phyloP scores from a whole-genome alignment of 495 filamentous ascomycete species.

The Aspergillus haitiensis region DNA sequence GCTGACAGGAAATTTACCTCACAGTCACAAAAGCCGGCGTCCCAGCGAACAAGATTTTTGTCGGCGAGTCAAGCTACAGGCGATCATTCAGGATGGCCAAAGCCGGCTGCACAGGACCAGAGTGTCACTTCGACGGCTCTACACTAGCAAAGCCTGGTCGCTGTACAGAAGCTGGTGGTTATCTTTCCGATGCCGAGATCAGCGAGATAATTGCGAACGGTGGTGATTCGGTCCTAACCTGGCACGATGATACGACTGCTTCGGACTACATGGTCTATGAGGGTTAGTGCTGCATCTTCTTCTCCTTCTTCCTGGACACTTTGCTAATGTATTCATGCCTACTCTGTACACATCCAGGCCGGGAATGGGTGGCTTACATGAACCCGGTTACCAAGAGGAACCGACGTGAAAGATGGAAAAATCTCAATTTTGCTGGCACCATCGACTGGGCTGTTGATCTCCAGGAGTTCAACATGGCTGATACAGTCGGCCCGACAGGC shows the following conservation, averaged over 20 bases:
- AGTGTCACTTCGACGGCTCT: constrained; percentile 9
- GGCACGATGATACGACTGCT: not conserved
- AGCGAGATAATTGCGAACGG: constrained; percentile 1
- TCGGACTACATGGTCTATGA: not conserved
- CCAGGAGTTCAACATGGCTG: constrained; percentile 3
- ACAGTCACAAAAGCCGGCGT: constrained; percentile 55
- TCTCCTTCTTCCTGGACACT: not conserved
- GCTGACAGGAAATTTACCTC: no score
- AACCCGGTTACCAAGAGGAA: constrained; percentile 23
- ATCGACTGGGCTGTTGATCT: constrained; percentile 45
- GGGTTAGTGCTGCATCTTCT: no score
- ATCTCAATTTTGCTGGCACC: constrained; percentile 31
- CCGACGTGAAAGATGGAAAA: constrained; percentile 22
- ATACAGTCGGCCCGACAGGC: no score
- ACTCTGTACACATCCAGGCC: constrained; percentile 41
- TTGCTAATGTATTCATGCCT: constrained; percentile 10
- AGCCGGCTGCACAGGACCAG: constrained; percentile 8
- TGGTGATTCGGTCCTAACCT: not conserved
- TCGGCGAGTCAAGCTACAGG: constrained; percentile 38
- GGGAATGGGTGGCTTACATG: constrained; percentile 50
- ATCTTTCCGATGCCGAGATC: constrained; percentile 26
- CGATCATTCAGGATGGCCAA: constrained; percentile 14
- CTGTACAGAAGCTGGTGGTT: constrained; percentile 25
- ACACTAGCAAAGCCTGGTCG: not conserved
- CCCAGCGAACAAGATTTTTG: constrained; percentile 36